These are phyloP conservation scores for Phycomyces blakesleeanus DNA, from an alignment of 192 early-diverging fungal species.

Conservation along the genomic window DNA sequence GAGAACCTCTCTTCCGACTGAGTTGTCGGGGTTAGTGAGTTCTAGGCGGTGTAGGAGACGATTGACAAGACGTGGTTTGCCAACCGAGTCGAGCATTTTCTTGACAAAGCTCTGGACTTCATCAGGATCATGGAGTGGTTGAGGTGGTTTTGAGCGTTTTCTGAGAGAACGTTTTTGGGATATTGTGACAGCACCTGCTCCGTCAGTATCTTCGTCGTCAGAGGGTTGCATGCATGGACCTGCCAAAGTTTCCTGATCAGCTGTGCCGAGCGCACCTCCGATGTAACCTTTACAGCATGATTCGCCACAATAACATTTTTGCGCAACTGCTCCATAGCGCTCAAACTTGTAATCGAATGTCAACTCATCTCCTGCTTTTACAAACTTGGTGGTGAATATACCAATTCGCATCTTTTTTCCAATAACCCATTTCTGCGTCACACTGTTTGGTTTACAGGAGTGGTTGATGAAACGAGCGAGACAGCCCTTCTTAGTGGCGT, in stretches of 20 bases:
- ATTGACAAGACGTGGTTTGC: conserved; percentile 49
- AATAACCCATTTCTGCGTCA: conserved; percentile 96
- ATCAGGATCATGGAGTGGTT: conserved; percentile 62
- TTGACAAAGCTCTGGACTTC: conserved; percentile 75
- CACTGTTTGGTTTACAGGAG: conserved; percentile 93
- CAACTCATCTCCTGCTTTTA: conserved; percentile 81
- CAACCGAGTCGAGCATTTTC: conserved; percentile 61
- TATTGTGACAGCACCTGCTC: conserved; percentile 26
- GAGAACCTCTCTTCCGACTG: conserved; percentile 37
- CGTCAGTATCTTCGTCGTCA: conserved; percentile 22
- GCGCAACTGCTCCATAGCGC: conserved; percentile 83
- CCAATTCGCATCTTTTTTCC: conserved; percentile 86
- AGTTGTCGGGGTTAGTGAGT: conserved; percentile 40
- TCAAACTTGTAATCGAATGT: conserved; percentile 99
- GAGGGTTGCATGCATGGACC: conserved; percentile 40
- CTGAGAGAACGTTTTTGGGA: conserved; percentile 35
- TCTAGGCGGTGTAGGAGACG: conserved; percentile 62
- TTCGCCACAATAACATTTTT: conserved; percentile 91
- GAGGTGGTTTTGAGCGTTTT: conserved; percentile 25
- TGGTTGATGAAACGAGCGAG: conserved; percentile 98
- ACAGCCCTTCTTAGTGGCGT: conserved; percentile 91
- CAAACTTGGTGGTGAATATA: conserved; percentile 82
- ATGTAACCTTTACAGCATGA: conserved; percentile 85
- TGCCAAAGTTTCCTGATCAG: conserved; percentile 20
- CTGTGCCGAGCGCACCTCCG: conserved; percentile 54